Conservation (phyloP, 2,329 filamentous ascomycete species). For the Thielaviopsis populi region DNA sequence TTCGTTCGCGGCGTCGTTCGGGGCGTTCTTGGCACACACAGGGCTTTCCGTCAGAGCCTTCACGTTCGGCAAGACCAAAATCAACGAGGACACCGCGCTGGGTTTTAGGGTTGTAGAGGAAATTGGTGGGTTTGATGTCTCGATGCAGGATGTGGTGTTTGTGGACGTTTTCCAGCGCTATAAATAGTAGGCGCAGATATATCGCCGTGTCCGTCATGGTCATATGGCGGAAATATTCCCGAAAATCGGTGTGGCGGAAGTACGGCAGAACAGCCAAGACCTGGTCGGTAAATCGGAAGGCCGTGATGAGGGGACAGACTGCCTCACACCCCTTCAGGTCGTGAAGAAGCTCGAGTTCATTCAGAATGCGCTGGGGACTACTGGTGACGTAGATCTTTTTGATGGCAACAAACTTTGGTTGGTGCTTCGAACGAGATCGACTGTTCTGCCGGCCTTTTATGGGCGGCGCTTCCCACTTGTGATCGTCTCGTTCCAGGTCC, state of each 20-base stretch:
- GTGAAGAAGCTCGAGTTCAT: conserved; percentile 86
- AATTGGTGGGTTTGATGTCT: conserved; percentile 96
- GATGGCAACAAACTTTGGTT: conserved; percentile 73
- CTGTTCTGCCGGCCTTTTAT: conserved; percentile 31
- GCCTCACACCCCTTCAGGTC: conserved; percentile 70
- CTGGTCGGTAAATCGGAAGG: conserved; percentile 88
- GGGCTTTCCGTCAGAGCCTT: conserved; percentile 60
- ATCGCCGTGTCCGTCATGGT: conserved; percentile 71
- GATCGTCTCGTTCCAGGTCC: conserved; percentile 55
- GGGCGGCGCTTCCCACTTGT: conserved; percentile 50
- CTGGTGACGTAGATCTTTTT: conserved; percentile 99
- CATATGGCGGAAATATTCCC: conserved; percentile 86
- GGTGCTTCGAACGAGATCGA: conserved; percentile 8
- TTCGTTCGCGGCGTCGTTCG: conserved; percentile 44
- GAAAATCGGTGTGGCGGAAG: conserved; percentile 89
- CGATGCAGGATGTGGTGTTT: conserved; percentile 73
- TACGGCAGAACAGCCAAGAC: conserved; percentile 91
- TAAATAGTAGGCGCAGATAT: conserved; percentile 81
- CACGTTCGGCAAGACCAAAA: conserved; percentile 86
- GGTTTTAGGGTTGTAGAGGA: conserved; percentile 72
- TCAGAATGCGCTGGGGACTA: conserved; percentile 81
- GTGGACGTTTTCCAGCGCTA: conserved; percentile 71
- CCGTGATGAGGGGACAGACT: conserved; percentile 90
- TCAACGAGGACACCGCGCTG: conserved; percentile 89
- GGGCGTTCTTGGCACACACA: conserved; percentile 64